phyloP scores from a whole-genome alignment of 2,329 filamentous ascomycete genomes.

The Sporothrix schenckii region DNA sequence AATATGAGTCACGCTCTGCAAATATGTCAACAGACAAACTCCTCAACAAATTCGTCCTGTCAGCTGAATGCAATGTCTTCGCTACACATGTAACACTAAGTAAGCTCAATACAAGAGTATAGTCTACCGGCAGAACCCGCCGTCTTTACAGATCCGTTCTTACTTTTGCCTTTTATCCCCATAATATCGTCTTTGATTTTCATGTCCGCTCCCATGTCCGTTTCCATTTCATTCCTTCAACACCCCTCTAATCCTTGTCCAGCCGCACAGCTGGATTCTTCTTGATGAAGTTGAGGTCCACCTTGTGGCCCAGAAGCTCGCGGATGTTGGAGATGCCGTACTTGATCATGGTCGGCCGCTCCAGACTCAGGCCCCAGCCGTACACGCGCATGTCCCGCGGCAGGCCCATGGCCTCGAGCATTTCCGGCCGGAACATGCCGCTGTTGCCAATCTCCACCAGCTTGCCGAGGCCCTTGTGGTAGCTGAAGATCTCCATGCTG shows the following conservation, averaged over 20 bases:
- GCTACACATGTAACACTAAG: constrained; percentile 9
- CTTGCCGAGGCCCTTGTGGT: constrained; percentile 84
- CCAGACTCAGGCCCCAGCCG: constrained; percentile 88
- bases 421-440: constrained; percentile 98
- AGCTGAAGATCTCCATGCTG: constrained; percentile 97
- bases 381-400: constrained; percentile 85
- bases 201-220: not conserved
- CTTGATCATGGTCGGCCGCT: constrained; percentile 98
- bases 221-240: not conserved
- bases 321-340: constrained; percentile 87
- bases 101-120: constrained; percentile 17
- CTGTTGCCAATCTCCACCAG: constrained; percentile 97
- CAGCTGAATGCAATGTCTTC: constrained; percentile 4
- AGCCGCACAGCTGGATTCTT: constrained; percentile 87
- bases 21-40: not conserved
- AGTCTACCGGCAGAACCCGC: constrained; percentile 11
- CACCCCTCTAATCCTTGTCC: constrained; percentile 68
- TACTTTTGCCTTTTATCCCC: not conserved
- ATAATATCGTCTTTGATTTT: not conserved
- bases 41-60: not conserved
- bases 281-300: constrained; percentile 90
- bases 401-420: constrained; percentile 92
- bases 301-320: constrained; percentile 91
- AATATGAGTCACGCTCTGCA: constrained; percentile 2
- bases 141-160: constrained; percentile 9